These are phyloP conservation scores for Talaromyces sp. DNA, from an alignment of 2,329 filamentous ascomycete genomes.

Conservation along the genomic window DNA sequence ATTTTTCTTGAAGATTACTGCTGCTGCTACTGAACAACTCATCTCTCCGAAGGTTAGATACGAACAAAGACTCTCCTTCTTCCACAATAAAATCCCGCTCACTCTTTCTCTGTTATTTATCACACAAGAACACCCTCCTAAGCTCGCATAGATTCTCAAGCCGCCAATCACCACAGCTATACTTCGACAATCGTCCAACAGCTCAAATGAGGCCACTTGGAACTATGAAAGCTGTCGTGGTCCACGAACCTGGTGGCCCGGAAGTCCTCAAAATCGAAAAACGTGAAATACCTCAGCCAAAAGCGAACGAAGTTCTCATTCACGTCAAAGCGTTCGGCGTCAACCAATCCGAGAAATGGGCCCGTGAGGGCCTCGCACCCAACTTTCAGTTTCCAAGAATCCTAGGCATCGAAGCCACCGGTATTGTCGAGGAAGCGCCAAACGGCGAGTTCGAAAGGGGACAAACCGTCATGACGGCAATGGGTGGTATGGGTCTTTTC, in stretches of 20 bases:
- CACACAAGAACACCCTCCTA: not conserved
- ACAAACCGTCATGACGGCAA: conserved; percentile 43
- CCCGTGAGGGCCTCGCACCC: conserved; percentile 43
- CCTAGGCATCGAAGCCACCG: conserved; percentile 48
- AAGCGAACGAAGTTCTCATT: conserved; percentile 37
- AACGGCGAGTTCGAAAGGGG: conserved; percentile 36
- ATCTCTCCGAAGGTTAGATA: not conserved
- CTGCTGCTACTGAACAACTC: not conserved
- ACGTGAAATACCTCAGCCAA: not conserved
- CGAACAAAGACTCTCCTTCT: not conserved
- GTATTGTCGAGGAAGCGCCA: conserved; percentile 38
- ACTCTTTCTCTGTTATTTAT: not conserved
- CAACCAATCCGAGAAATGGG: conserved; percentile 47
- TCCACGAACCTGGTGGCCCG: not conserved
- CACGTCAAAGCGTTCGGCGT: conserved; percentile 44
- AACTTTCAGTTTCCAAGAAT: conserved; percentile 42
- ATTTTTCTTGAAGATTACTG: not conserved
- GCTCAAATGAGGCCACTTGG: not conserved
- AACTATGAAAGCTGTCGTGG: not conserved
- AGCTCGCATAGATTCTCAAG: not conserved
- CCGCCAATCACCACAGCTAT: not conserved
- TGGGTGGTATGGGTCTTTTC: conserved; percentile 48
- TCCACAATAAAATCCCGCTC: not conserved
- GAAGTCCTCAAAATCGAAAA: not conserved
- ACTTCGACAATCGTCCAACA: not conserved